phyloP scores from a whole-genome alignment of 768 basidiomycete genomes.

The Auriculariales sp. region DNA sequence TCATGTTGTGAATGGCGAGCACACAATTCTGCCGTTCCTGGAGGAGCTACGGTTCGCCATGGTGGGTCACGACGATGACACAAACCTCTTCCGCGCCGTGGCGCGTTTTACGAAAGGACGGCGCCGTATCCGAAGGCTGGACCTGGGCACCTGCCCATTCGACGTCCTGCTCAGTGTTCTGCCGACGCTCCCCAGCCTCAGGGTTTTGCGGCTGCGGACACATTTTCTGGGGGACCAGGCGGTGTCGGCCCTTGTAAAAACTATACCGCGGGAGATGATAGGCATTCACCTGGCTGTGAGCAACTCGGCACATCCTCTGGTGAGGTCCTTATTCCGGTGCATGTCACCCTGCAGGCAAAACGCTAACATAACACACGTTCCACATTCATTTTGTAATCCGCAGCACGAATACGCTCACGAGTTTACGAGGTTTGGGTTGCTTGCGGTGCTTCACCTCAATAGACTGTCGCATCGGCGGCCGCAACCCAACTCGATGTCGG shows the following conservation, averaged over 20 bases:
- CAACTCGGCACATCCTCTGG: slow-evolving; percentile 36
- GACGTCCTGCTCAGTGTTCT: slow-evolving; percentile 38
- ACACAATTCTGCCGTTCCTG: slow-evolving; percentile 49
- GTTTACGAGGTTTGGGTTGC: slow-evolving; percentile 32
- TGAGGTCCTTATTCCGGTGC: slow-evolving; percentile 15
- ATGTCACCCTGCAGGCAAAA: background rate
- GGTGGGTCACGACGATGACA: slow-evolving; percentile 47
- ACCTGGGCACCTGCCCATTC: slow-evolving; percentile 54
- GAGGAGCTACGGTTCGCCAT: slow-evolving; percentile 49
- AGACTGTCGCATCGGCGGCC: slow-evolving; percentile 31
- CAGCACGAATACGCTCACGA: slow-evolving; percentile 39
- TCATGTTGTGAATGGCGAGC: slow-evolving; percentile 39
- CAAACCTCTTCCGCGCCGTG: slow-evolving; percentile 36
- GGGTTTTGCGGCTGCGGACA: slow-evolving; percentile 45
- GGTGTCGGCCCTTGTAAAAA: slow-evolving; percentile 22
- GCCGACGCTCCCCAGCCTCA: slow-evolving; percentile 33
- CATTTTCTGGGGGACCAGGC: slow-evolving; percentile 28
- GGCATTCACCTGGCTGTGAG: slow-evolving; percentile 39
- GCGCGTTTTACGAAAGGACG: slow-evolving; percentile 37
- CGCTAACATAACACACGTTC: background rate
- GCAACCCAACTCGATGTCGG: slow-evolving; percentile 33
- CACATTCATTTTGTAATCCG: background rate
- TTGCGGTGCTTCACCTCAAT: slow-evolving; percentile 49
- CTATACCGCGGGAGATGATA: slow-evolving; percentile 28
- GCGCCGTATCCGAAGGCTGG: slow-evolving; percentile 34